Evolutionary conservation across 169 alveolate genomes (phyloP), one percentile per base, ranked within the genome.

Genomic region (Eimeria nieschulzi): DNA sequence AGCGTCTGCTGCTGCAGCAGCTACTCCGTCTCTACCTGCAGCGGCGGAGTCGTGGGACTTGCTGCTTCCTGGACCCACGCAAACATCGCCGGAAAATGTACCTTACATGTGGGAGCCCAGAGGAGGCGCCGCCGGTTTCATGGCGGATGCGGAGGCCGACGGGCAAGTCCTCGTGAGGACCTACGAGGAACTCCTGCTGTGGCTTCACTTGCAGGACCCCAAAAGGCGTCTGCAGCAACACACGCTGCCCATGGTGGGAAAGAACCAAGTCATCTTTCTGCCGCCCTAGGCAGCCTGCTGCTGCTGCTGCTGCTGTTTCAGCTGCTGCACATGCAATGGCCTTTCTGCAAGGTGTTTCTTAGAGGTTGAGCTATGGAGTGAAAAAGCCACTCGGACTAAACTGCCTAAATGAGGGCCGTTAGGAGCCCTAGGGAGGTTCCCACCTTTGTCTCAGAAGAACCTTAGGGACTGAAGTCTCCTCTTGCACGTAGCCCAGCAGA

Each of bases 171-270:
- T 21, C 2, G 87, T 79, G 21, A 51, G 87, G 23, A 79, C 87
- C 2, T 79, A 79, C 17, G 87, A 79, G 56, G 87, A 79, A 23
- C 54, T 79, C 9, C 73, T 79, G 54, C 87, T 79, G 23, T 79
- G 87, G 87, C 73, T 79, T 25, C 87, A 79, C 55, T 53, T 79
- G 39, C 9, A 39, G 21, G 87, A 79, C 72, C 71, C 73, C 23
- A 68, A 39, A 21, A 68, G 87, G 1, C 87, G 87, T 8, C 17
- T 79, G 87, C 87, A 79, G 73, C 87, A 79, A 71, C 87, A 54
- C n/a, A 79, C 87, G 73, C 72, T 79, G 51, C 87, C 87, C 9
- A 21, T 79, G 70, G 87, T 79, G 19, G 87, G 87, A 8, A 79
- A 79, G 71, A 79, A 79, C 56, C 87, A 79, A 23, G 87, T 79